Base-by-base conservation (phyloP, 257 asterid species). In the Galeopsis tetrahit region DNA sequence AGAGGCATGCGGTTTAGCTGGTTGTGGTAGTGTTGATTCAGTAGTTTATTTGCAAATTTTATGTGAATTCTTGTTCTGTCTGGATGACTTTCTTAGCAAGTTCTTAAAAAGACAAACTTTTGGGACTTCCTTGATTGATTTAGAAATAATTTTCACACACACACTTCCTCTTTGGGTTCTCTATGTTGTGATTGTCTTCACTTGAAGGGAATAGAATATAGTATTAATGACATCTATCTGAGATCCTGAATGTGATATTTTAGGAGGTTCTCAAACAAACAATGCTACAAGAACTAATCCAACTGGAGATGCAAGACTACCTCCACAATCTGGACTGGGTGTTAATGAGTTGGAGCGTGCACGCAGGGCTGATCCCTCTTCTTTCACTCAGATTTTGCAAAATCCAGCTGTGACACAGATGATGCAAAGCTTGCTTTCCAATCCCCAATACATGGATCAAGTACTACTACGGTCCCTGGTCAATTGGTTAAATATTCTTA, bases 381-480 rank as follows among this genome's bases (percentile, higher is more conserved):
- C 77, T 6, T 53, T 79, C 40, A 71, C 78, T 75, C 95, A 83
- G 78, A 57, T 88, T 63, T 44, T 85, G 86, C 89, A 85, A 77
- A 85, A 82, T 72, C 95, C 92, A 8, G 89, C 87, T 35, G 69
- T 83, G 71, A 42, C 89, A 17, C 92, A 88, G 82, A 86, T 85
- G 88, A 81, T 77, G 84, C 92, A 80, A 53, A 86, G 82, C 82
- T 66, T 85, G 77, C 87, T 88, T 73, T 86, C 95, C 55, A 86
- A 86, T 77, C 95, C 90, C 13, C 92, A 85, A 33, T 86, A 86
- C 82, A 76, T 88, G 82, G 86, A 86, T 66, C 92, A 88, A 74
- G 92, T 88, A 82, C 66, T 68, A 34, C 66, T 32, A 38, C 11
- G 10, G 32, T 74, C 63, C 35, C 70, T 14, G 71, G 44, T 34